phyloP scores from a whole-genome alignment of 1,139 yeast genomes.

The Scheffersomyces segobiensis region DNA sequence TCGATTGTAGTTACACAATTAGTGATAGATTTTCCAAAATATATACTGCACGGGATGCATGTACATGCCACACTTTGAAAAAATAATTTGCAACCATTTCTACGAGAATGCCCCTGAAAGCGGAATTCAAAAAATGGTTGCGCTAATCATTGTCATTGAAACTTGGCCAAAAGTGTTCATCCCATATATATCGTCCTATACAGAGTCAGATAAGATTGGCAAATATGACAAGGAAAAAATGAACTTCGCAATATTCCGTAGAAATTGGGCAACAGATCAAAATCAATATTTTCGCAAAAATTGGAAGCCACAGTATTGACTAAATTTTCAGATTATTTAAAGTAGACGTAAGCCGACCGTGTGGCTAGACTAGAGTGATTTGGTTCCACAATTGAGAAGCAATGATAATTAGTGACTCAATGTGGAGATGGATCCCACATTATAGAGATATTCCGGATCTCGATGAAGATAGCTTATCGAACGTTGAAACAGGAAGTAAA shows the following conservation, averaged over 20 bases:
- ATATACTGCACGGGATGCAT: too few relatives aligned
- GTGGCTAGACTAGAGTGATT: background rate
- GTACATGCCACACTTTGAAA: background rate
- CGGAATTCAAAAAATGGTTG: background rate
- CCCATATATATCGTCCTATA: background rate
- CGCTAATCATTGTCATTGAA: background rate
- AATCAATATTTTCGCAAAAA: too few relatives aligned
- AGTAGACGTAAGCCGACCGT: background rate
- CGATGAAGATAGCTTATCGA: background rate
- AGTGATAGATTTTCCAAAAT: background rate
- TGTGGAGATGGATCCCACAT: background rate
- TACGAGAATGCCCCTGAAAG: background rate
- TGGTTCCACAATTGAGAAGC: background rate
- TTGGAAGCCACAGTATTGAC: background rate
- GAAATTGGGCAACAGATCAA: too few relatives aligned
- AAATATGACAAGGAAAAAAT: too few relatives aligned
- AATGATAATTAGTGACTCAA: background rate
- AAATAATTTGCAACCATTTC: background rate
- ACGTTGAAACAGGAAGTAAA: background rate
- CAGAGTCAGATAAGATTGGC: background rate
- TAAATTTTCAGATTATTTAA: background rate
- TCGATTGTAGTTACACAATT: background rate
- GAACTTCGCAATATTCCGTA: too few relatives aligned
- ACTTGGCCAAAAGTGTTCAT: background rate
- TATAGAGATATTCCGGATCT: background rate